These are phyloP conservation scores for Onygenales sp. DNA, from an alignment of 2,329 filamentous ascomycete genomes.

Conservation along the genomic window DNA sequence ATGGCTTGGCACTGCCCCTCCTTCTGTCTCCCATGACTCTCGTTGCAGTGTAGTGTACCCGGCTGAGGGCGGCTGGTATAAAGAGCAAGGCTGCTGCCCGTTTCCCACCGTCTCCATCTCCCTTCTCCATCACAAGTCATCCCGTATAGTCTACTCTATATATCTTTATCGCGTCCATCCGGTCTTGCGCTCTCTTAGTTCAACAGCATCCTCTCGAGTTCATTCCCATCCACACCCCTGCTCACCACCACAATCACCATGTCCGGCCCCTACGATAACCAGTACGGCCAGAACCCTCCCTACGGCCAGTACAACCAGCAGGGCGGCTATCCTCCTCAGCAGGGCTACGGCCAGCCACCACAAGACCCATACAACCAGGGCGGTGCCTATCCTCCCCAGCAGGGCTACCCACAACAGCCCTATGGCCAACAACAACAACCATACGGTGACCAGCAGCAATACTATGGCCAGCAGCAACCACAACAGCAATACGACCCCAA, in stretches of 20 bases:
- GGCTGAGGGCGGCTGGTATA: background rate
- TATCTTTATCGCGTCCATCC: no score
- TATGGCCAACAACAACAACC: conserved; percentile 11
- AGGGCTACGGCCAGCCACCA: conserved; percentile 18
- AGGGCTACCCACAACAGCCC: conserved; percentile 12
- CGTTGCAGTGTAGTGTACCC: no score
- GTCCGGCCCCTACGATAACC: conserved; percentile 12
- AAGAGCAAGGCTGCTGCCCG: background rate
- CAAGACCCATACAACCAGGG: conserved; percentile 13
- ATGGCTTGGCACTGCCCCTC: no score
- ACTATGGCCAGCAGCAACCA: conserved; percentile 12
- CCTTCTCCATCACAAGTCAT: background rate
- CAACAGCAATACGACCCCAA: conserved; percentile 9
- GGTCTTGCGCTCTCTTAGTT: background rate
- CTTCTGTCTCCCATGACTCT: no score
- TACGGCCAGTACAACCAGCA: conserved; percentile 21
- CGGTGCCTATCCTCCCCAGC: conserved; percentile 9
- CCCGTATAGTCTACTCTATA: no score
- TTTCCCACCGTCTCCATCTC: background rate
- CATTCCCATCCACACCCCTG: background rate
- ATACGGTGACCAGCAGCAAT: conserved; percentile 3
- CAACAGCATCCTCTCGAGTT: background rate
- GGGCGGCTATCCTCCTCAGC: conserved; percentile 18
- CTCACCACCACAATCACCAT: conserved; percentile 5
- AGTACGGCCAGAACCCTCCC: conserved; percentile 3